Conservation (phyloP, 805 yeast genomes). For the Kodamaea leandrae region DNA sequence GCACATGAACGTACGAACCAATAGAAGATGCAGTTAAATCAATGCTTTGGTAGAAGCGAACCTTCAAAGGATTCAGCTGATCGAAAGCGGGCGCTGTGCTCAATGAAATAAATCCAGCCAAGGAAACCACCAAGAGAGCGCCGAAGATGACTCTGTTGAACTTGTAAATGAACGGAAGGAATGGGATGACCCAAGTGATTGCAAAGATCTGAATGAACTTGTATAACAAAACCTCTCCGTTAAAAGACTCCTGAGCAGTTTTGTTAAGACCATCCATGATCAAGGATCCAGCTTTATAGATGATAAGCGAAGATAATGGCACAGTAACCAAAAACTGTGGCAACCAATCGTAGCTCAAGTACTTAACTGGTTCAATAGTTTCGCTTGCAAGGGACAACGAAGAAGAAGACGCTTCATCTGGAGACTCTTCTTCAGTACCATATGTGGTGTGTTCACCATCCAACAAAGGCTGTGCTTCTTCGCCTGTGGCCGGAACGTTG, state of each 20-base stretch:
- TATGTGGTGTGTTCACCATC: constrained; percentile 11
- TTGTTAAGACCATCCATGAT: constrained; percentile 65
- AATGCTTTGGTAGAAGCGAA: constrained; percentile 64
- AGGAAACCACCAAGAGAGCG: constrained; percentile 31
- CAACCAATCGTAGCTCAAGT: constrained; percentile 76
- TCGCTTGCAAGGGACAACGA: constrained; percentile 2
- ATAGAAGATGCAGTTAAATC: constrained; percentile 37
- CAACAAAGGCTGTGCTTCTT: constrained; percentile 30
- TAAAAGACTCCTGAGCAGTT: constrained; percentile 64
- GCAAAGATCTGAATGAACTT: constrained; percentile 27
- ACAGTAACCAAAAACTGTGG: constrained; percentile 67
- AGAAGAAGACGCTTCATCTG: constrained; percentile 12
- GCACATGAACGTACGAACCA: constrained; percentile 42
- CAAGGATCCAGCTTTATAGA: constrained; percentile 55
- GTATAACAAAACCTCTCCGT: constrained; percentile 38
- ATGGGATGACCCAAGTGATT: constrained; percentile 41
- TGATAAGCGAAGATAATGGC: constrained; percentile 57
- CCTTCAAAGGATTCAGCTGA: constrained; percentile 60
- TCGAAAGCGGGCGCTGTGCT: constrained; percentile 57
- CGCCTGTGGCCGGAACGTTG: not conserved
- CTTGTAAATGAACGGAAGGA: constrained; percentile 69
- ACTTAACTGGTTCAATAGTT: constrained; percentile 26
- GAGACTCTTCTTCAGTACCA: constrained; percentile 15
- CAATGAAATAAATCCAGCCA: constrained; percentile 31
- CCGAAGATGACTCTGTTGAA: constrained; percentile 51